phyloP scores from a whole-genome alignment of 2,329 filamentous ascomycete species.

The Ophiostoma himal-ulmi region DNA sequence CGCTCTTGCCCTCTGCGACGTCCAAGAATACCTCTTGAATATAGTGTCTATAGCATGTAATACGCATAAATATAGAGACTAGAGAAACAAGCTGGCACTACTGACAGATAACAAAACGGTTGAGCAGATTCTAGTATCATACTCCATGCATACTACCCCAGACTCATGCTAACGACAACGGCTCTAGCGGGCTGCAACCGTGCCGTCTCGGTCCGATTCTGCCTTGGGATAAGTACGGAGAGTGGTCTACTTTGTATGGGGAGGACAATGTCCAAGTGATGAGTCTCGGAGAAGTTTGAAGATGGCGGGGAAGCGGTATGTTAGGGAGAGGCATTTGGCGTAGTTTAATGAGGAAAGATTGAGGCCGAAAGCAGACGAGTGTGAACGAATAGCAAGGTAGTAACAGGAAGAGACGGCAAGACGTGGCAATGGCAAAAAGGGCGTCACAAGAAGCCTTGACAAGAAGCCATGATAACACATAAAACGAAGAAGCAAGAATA shows the following conservation, averaged over 20 bases:
- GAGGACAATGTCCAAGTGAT: neutral
- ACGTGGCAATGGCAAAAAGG: neutral
- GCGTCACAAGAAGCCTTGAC: too few relatives aligned
- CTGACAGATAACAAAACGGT: neutral
- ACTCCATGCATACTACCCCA: constrained; percentile 7
- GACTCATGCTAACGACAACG: constrained; percentile 19
- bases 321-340: neutral
- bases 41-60: neutral
- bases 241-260: neutral
- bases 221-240: neutral
- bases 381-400: too few relatives aligned
- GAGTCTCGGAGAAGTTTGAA: neutral
- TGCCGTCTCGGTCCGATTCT: constrained; percentile 24
- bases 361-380: neutral
- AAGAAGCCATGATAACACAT: too few relatives aligned
- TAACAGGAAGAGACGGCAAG: neutral
- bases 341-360: neutral
- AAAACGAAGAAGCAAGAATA: neutral
- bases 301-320: neutral
- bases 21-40: neutral
- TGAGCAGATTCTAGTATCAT: neutral
- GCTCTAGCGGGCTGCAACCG: constrained; percentile 22
- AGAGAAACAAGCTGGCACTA: neutral
- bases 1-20: neutral
- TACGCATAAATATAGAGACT: neutral